Evolutionary conservation across 2,329 filamentous ascomycete species (phyloP).

Genomic region (Aspergillus sp.): DNA sequence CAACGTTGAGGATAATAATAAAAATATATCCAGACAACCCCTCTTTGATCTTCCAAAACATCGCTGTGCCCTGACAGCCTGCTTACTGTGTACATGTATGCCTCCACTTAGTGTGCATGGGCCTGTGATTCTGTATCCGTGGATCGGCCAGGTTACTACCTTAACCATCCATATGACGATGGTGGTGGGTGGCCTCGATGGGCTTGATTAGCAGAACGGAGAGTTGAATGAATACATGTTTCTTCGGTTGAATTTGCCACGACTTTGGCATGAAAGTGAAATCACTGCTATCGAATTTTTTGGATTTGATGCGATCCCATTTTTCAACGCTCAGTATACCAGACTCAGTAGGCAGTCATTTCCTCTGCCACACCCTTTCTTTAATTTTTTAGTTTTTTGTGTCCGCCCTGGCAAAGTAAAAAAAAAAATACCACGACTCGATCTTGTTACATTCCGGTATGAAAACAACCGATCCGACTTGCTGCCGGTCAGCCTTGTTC

Average conservation of each 20-base stretch:
- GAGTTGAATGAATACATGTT: background rate
- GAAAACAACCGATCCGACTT: slow-evolving; percentile 24
- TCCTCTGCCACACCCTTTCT: background rate
- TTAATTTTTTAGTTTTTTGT: slow-evolving; percentile 1
- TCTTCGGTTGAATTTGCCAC: background rate
- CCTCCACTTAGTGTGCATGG: slow-evolving; percentile 15
- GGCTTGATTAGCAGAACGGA: background rate
- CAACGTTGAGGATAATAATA: background rate
- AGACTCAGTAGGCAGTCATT: background rate
- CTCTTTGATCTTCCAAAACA: slow-evolving; percentile 2
- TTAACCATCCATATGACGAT: slow-evolving; percentile 7
- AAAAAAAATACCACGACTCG: slow-evolving; percentile 14
- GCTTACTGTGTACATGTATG: background rate
- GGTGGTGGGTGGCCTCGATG: background rate
- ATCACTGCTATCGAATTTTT: background rate
- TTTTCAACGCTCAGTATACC: background rate
- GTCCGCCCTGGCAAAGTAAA: background rate
- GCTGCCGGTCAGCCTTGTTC: slow-evolving; percentile 28
- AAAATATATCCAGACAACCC: background rate
- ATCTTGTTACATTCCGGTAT: slow-evolving; percentile 25
- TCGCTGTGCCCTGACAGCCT: slow-evolving; percentile 15
- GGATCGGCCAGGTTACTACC: slow-evolving; percentile 8
- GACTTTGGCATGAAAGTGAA: background rate
- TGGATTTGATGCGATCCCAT: background rate
- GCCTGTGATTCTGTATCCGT: slow-evolving; percentile 11